Conservation (phyloP, 2,329 filamentous ascomycete species). For the Rosellinia necatrix region DNA sequence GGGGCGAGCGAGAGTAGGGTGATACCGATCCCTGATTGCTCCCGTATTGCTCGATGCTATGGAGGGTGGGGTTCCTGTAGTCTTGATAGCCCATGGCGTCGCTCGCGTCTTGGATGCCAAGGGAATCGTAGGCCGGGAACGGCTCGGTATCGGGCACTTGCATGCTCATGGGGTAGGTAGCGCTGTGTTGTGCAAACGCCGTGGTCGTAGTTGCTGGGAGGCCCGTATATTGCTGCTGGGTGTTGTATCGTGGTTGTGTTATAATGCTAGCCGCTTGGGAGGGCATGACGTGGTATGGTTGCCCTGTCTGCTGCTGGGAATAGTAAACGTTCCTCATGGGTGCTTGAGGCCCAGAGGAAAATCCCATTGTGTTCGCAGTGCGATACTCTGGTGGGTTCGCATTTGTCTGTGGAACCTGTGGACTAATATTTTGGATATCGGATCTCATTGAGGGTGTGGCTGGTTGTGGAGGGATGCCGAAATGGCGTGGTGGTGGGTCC, state of each 20-base stretch:
- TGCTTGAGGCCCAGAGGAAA: conserved; percentile 25
- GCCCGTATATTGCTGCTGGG: conserved; percentile 37
- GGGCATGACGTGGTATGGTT: conserved; percentile 19
- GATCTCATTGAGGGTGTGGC: conserved; percentile 39
- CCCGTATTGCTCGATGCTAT: conserved; percentile 43
- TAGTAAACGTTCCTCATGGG: conserved; percentile 34
- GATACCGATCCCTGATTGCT: conserved; percentile 48
- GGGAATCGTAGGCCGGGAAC: conserved; percentile 44
- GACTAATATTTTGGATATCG: conserved; percentile 36
- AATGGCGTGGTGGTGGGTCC: conserved; percentile 52
- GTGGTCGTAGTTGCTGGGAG: conserved; percentile 38
- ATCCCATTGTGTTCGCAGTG: conserved; percentile 24
- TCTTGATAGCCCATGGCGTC: conserved; percentile 41
- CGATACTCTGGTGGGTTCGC: conserved; percentile 30
- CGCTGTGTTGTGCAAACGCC: conserved; percentile 33
- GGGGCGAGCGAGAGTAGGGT: conserved; percentile 49
- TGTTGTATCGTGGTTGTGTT: conserved; percentile 32
- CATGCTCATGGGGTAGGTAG: conserved; percentile 40
- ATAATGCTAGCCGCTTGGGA: conserved; percentile 30
- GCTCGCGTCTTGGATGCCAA: conserved; percentile 45
- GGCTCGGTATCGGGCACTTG: conserved; percentile 40
- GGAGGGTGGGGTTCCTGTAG: conserved; percentile 39
- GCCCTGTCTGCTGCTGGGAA: conserved; percentile 22
- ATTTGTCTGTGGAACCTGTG: conserved; percentile 28
- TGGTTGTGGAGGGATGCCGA: conserved; percentile 39